phyloP scores from a whole-genome alignment of 1,284 basidiomycete species.

The Neonothopanus nambi region DNA sequence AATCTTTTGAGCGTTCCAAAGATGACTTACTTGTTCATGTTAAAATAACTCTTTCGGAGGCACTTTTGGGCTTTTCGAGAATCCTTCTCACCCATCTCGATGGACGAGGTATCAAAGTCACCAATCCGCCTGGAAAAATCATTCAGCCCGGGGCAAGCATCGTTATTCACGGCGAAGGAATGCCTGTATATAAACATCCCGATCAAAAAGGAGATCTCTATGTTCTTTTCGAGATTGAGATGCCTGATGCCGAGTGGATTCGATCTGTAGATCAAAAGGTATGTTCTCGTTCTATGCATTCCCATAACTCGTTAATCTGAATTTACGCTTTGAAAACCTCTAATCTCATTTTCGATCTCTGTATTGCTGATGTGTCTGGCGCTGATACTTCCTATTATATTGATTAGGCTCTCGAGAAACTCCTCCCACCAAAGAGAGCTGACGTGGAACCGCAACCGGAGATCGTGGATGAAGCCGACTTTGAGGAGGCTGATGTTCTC shows the following conservation, averaged over 20 bases:
- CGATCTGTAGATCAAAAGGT: slow-evolving; percentile 59
- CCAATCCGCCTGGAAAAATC: slow-evolving; percentile 73
- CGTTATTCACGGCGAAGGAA: slow-evolving; percentile 79
- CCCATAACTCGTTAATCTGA: no score
- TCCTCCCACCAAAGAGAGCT: slow-evolving; percentile 76
- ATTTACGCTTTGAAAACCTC: not conserved
- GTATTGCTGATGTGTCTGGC: no score
- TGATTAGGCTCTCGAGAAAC: slow-evolving; percentile 54
- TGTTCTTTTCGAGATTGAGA: slow-evolving; percentile 81
- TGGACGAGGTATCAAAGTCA: slow-evolving; percentile 80
- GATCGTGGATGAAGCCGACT: slow-evolving; percentile 70
- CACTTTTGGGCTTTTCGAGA: slow-evolving; percentile 86
- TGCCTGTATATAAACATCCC: slow-evolving; percentile 73
- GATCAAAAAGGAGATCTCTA: slow-evolving; percentile 81
- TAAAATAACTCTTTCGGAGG: slow-evolving; percentile 88
- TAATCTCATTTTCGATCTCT: not conserved
- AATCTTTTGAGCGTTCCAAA: slow-evolving; percentile 80
- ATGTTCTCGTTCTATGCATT: slow-evolving; percentile 15
- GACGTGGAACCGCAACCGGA: slow-evolving; percentile 72
- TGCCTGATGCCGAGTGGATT: slow-evolving; percentile 77
- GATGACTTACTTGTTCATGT: slow-evolving; percentile 77
- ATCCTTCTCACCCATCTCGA: slow-evolving; percentile 88
- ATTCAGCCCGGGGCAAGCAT: slow-evolving; percentile 76
- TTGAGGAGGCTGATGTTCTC: slow-evolving; percentile 74
- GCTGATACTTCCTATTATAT: not conserved